These are phyloP conservation scores for Neostapfia colusana DNA, from an alignment of 176 grass and related monocot species.

Conservation along the genomic window DNA sequence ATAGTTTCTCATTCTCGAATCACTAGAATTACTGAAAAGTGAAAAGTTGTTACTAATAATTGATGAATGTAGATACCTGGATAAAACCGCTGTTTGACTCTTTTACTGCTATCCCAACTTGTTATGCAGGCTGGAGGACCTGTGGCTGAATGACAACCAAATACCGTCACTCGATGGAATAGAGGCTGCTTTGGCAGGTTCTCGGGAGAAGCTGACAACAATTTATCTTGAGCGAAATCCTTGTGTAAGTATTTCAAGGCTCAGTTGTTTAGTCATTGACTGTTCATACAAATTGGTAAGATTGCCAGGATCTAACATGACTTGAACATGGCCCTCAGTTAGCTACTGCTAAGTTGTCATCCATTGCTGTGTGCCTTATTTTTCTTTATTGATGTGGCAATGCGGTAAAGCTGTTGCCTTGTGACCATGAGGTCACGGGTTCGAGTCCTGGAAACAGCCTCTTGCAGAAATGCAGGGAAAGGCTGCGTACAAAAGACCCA, in stretches of 20 bases:
- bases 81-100: background rate
- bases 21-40: background rate
- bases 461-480: no score
- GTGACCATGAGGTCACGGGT: no score
- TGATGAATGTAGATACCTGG: background rate
- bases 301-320: background rate
- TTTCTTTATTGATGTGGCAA: background rate
- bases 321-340: background rate
- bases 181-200: conserved; percentile 64
- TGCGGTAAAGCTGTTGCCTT: no score
- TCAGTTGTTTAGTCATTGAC: background rate
- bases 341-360: background rate
- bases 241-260: conserved; percentile 64
- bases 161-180: conserved; percentile 81
- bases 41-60: background rate
- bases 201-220: conserved; percentile 65
- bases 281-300: background rate
- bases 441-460: no score
- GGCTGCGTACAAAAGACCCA: no score
- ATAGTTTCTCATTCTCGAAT: background rate
- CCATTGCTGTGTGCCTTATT: background rate
- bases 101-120: conserved; percentile 28
- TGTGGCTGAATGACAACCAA: conserved; percentile 98
- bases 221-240: conserved; percentile 98
- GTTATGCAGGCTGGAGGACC: conserved; percentile 72